Base-by-base conservation (phyloP, 345 rosid species). In the Dipteronia sinensis region DNA sequence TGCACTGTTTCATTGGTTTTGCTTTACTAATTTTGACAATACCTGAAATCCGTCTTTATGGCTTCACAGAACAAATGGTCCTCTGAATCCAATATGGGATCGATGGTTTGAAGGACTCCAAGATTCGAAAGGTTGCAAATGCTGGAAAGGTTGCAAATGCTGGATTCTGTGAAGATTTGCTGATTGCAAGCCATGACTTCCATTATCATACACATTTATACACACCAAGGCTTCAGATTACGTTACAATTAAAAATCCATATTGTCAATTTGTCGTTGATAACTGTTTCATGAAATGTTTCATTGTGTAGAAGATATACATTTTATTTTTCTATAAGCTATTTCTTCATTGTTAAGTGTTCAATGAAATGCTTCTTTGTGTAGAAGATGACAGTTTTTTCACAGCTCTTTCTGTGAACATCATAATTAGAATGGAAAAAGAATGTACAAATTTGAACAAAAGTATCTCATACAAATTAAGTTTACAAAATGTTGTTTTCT, bases 51-150 rank as follows among this genome's bases (percentile, higher is more conserved):
- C 29, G 12, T 7, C 0, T 77, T 73, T 7, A 10, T 78, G 75
- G 8, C 29, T 75, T 78, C 71, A 67, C 90, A 93, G 98, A 83
- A 93, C 98, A 68, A 75, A 12, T 68, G 93, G 97, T 10, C 97
- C 97, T 9, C 62, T 83, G 20, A 90, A 89, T 51, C 86, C 90
- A 0, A 20, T 62, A n/a, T 95, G 98, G 98, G 98, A 95, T 76
- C 90, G 87, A 71, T 95, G 98, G 98, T 95, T 95, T 59, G 92
- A 93, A 81, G 83, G 93, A 11, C 93, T 94, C 16, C 83, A 77
- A 71, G 91, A 93, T 49, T 85, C 89, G 0, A 80, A 83, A 77
- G 78, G 97, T 47, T 93, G 98, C 89, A 87, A 31, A 0, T 31
- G 34, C 5, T 31, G 86, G 0, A 80, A 83, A 77, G 78, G 97